Evolutionary conservation across 306 rosid species (phyloP).

Genomic region (Canavalia gladiata): DNA sequence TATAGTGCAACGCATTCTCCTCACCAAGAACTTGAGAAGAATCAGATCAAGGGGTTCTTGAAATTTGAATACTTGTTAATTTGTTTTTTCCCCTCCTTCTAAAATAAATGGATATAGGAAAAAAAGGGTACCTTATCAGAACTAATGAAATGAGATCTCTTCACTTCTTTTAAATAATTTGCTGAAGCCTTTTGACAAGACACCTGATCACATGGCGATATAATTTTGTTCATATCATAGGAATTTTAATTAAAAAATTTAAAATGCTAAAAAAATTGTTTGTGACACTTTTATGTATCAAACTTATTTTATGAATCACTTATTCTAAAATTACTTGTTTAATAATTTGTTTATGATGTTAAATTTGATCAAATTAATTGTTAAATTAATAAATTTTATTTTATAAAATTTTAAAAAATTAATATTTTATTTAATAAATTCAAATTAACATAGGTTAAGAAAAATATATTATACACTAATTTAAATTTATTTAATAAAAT

Average conservation of each 20-base stretch:
- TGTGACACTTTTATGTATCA: background rate
- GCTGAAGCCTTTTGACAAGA: slow-evolving; percentile 77
- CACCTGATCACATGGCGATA: slow-evolving; percentile 59
- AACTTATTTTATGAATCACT: too few species aligned
- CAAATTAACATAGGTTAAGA: too few species aligned
- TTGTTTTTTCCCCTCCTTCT: background rate
- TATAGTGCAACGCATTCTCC: slow-evolving; percentile 34
- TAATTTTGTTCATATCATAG: background rate
- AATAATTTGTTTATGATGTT: too few species aligned
- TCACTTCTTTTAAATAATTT: slow-evolving; percentile 77
- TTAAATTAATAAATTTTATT: too few species aligned
- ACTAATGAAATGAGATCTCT: slow-evolving; percentile 78
- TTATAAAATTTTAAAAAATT: too few species aligned
- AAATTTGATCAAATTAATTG: too few species aligned
- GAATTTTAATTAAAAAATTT: background rate
- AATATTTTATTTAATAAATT: too few species aligned
- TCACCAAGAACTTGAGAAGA: background rate
- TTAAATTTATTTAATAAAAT: too few species aligned
- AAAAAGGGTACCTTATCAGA: slow-evolving; percentile 74
- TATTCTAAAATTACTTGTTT: too few species aligned
- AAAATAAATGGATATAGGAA: background rate
- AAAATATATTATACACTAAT: too few species aligned
- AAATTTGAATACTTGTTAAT: slow-evolving; percentile 15
- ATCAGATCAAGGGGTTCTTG: background rate
- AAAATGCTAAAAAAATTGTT: background rate